A percentile compares a stretch with the other conserved stretches of the same genome.
Conservation (phyloP, 1,284 basidiomycete genomes). For the Lentinula novae-zelandiae region DNA sequence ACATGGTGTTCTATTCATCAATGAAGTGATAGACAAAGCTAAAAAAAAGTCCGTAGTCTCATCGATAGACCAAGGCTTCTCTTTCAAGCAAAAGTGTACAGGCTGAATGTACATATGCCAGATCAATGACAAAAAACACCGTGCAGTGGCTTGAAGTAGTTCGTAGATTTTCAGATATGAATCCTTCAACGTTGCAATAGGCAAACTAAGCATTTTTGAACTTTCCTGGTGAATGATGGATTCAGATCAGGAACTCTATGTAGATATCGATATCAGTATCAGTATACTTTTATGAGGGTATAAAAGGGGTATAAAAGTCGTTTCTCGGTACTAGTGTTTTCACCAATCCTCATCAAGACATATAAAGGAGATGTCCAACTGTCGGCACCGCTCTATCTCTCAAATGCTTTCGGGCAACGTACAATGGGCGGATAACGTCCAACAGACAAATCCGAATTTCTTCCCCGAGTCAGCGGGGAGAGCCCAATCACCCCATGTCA, state of each 20-base stretch:
- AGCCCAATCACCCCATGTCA: constrained; percentile 58
- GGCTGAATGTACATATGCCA: too few relatives aligned
- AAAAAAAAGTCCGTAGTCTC: background rate
- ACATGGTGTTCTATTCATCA: too few relatives aligned
- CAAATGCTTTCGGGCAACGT: constrained; percentile 42
- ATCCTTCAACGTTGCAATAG: too few relatives aligned
- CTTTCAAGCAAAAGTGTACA: too few relatives aligned
- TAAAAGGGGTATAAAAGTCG: background rate
- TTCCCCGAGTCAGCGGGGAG: constrained; percentile 33
- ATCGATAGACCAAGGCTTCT: too few relatives aligned
- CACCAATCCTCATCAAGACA: background rate
- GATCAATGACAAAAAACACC: too few relatives aligned
- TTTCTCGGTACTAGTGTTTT: background rate
- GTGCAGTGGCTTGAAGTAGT: background rate
- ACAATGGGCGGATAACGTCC: constrained; percentile 44
- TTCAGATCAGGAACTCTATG: too few relatives aligned
- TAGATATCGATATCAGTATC: too few relatives aligned
- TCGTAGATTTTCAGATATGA: too few relatives aligned
- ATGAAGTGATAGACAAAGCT: background rate
- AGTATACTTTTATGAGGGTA: background rate
- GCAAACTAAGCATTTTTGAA: too few relatives aligned
- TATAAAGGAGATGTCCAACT: background rate
- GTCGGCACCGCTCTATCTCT: constrained; percentile 23
- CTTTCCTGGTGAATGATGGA: too few relatives aligned
- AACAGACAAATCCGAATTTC: constrained; percentile 44